A percentile compares a stretch with the other conserved stretches of the same genome.
Conservation (phyloP, 352 stramenopile species). For the Pythium rhizo-oryzae region DNA sequence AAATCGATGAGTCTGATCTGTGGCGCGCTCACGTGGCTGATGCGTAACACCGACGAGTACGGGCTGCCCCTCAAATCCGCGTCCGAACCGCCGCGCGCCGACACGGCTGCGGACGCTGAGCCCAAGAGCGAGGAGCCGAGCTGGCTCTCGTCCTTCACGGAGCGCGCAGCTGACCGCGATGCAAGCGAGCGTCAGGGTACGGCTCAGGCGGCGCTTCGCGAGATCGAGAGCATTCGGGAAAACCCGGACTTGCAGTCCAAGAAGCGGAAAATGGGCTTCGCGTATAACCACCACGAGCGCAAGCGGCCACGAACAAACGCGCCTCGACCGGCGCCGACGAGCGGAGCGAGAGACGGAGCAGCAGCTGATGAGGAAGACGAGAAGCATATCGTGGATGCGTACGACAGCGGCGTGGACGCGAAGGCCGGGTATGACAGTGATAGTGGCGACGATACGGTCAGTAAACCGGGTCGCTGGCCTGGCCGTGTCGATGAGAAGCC, state of each 20-base stretch:
- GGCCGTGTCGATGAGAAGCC: conserved; percentile 25
- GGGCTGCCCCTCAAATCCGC: conserved; percentile 45
- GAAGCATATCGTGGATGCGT: conserved; percentile 72
- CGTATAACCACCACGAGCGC: conserved; percentile 67
- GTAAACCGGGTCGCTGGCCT: not conserved
- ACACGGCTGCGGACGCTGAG: not conserved
- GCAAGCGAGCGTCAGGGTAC: conserved; percentile 46
- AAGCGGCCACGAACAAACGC: conserved; percentile 32
- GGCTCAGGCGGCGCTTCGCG: conserved; percentile 50
- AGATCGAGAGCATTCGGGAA: conserved; percentile 58
- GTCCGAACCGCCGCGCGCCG: not conserved
- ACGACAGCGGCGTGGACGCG: conserved; percentile 56
- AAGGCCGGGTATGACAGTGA: conserved; percentile 24
- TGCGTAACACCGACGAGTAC: conserved; percentile 71
- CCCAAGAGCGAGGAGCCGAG: conserved; percentile 4
- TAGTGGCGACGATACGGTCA: conserved; percentile 46
- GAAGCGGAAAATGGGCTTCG: conserved; percentile 70
- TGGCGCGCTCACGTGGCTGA: conserved; percentile 84
- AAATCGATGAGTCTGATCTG: conserved; percentile 94
- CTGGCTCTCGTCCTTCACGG: conserved; percentile 59
- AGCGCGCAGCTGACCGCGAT: conserved; percentile 47
- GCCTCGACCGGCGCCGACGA: conserved; percentile 12
- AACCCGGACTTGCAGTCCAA: conserved; percentile 50
- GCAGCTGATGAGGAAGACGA: conserved; percentile 35
- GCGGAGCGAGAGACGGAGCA: conserved; percentile 11